Conservation (phyloP, 2,329 filamentous ascomycete genomes). For the Didymella keratinophila region DNA sequence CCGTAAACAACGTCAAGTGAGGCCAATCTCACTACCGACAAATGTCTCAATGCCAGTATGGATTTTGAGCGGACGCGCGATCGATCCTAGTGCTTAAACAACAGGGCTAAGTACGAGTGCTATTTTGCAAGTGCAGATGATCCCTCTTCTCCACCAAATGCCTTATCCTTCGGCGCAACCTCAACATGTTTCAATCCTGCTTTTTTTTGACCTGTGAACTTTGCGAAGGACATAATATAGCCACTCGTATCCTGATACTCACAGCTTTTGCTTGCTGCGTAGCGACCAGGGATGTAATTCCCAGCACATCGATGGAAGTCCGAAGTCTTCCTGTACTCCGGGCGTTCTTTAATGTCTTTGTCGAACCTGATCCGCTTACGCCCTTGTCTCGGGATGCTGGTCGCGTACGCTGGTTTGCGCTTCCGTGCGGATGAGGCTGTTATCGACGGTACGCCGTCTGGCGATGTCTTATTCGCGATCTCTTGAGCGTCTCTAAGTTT, state of each 20-base stretch:
- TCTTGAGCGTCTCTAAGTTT: neutral
- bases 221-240: constrained; percentile 21
- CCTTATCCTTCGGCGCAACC: constrained; percentile 27
- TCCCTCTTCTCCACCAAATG: constrained; percentile 8
- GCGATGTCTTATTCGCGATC: neutral
- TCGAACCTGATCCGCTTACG: constrained; percentile 34
- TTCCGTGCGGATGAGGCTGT: neutral
- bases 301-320: constrained; percentile 27
- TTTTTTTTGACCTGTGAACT: constrained; percentile 38
- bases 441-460: neutral
- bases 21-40: no score
- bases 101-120: no score
- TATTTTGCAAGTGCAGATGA: neutral
- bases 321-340: constrained; percentile 25
- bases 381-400: neutral
- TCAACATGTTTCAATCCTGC: constrained; percentile 33
- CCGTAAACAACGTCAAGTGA: no score
- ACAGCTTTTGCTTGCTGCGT: constrained; percentile 32
- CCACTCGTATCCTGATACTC: constrained; percentile 44
- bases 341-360: constrained; percentile 28
- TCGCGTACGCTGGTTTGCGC: neutral
- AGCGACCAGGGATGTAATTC: constrained; percentile 36
- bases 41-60: no score
- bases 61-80: no score
- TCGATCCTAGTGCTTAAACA: no score